These are phyloP conservation scores for Iris pallida DNA, from an alignment of 116 monocot genomes.

Conservation along the genomic window DNA sequence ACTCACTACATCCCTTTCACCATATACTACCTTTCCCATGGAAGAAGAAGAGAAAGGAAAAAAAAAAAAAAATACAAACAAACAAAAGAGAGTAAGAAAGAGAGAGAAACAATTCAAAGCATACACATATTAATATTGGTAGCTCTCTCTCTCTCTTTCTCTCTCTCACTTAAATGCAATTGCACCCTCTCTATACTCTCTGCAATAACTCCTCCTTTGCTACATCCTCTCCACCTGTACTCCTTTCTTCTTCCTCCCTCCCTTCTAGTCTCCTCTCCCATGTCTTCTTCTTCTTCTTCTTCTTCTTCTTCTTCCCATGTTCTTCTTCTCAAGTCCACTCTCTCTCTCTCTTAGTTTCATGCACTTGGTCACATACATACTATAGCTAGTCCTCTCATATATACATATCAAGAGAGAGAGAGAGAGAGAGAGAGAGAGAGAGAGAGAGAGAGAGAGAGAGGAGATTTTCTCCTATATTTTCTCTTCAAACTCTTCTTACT, in stretches of 20 bases:
- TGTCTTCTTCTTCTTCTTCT: slow-evolving; percentile 10
- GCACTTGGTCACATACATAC: too few relatives aligned
- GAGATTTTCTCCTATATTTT: background rate
- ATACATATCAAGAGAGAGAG: too few relatives aligned
- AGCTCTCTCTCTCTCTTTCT: slow-evolving; percentile 6
- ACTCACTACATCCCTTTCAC: too few relatives aligned
- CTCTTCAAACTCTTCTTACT: background rate
- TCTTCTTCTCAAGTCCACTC: background rate
- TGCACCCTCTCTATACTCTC: slow-evolving; percentile 85
- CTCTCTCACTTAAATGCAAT: slow-evolving; percentile 78
- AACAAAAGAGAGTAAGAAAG: too few relatives aligned
- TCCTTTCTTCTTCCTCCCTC: slow-evolving; percentile 14
- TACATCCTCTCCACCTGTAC: slow-evolving; percentile 34
- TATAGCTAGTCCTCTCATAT: too few relatives aligned
- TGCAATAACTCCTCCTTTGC: slow-evolving; percentile 72
- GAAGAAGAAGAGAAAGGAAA: too few relatives aligned
- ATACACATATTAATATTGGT: background rate
- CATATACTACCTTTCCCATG: too few relatives aligned
- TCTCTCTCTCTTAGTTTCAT: background rate
- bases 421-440: too few relatives aligned
- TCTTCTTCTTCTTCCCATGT: background rate
- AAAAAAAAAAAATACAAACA: too few relatives aligned
- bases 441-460: too few relatives aligned
- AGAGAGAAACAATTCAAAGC: too few relatives aligned
- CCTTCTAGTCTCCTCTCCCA: slow-evolving; percentile 4